A percentile compares a stretch with the other conserved stretches of the same genome.
phyloP scores from a whole-genome alignment of 768 basidiomycete species.

The Albatrellus ellisii region DNA sequence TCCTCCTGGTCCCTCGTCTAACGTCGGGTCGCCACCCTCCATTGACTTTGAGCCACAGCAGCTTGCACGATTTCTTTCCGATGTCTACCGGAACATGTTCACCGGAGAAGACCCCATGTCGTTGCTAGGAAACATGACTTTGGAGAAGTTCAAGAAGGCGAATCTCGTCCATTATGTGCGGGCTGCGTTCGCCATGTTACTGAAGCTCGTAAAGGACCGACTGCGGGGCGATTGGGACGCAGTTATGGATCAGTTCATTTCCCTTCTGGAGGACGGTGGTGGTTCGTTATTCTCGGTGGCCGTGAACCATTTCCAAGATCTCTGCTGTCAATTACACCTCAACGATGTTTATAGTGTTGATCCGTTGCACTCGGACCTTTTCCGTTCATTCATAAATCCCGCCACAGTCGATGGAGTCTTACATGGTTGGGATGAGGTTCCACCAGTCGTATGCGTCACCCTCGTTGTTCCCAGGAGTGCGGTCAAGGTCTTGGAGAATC shows the following conservation, averaged over 20 bases:
- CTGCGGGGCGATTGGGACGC: conserved; percentile 25
- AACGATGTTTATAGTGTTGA: not conserved
- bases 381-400: not conserved
- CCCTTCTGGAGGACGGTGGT: not conserved
- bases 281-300: not conserved
- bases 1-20: not conserved
- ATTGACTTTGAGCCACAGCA: conserved; percentile 19
- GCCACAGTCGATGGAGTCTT: conserved; percentile 2
- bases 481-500: conserved; percentile 11
- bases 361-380: conserved; percentile 7
- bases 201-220: conserved; percentile 26
- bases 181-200: conserved; percentile 31
- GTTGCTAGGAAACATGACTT: conserved; percentile 4
- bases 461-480: conserved; percentile 24
- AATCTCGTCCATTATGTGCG: conserved; percentile 32
- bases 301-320: not conserved
- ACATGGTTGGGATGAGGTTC: conserved; percentile 18
- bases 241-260: conserved; percentile 24
- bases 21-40: not conserved
- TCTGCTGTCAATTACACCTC: not conserved
- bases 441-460: conserved; percentile 25
- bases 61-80: conserved; percentile 27
- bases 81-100: conserved; percentile 33
- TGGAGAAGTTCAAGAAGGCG: conserved; percentile 2
- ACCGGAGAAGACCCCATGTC: conserved; percentile 21